phyloP scores from a whole-genome alignment of 2,329 filamentous ascomycete species.

The Monosporascus sp. region DNA sequence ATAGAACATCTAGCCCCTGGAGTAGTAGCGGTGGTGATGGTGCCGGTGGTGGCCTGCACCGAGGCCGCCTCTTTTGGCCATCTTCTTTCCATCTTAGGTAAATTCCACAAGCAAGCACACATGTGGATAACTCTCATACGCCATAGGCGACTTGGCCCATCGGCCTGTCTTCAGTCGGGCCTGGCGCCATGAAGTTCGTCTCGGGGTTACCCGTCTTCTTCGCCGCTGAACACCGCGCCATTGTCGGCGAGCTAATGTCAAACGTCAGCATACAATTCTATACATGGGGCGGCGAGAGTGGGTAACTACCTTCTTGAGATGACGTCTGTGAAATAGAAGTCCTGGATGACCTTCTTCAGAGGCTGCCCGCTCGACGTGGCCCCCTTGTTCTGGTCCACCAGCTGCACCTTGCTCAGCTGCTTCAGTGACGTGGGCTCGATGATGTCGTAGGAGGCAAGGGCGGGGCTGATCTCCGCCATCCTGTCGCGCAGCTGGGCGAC shows the following conservation, averaged over 20 bases:
- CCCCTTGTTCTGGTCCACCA: constrained; percentile 95
- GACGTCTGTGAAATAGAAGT: constrained; percentile 97
- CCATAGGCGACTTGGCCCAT: constrained; percentile 58
- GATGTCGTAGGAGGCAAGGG: constrained; percentile 83
- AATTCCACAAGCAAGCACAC: neutral
- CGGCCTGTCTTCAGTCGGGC: constrained; percentile 57
- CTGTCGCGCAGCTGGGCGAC: constrained; percentile 83
- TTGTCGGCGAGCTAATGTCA: constrained; percentile 78
- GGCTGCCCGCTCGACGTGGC: constrained; percentile 64
- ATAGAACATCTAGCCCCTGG: too few relatives aligned
- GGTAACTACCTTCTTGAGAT: constrained; percentile 83
- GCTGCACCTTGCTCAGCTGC: constrained; percentile 82
- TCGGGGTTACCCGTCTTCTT: constrained; percentile 77
- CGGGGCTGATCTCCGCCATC: constrained; percentile 91
- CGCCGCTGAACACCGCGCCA: constrained; percentile 93
- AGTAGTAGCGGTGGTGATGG: too few relatives aligned
- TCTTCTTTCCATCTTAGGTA: neutral
- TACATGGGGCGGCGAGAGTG: constrained; percentile 2
- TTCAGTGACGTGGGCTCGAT: constrained; percentile 74
- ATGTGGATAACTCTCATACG: constrained; percentile 30
- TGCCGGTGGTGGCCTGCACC: neutral
- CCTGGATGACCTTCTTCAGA: constrained; percentile 80
- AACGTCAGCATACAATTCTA: constrained; percentile 10
- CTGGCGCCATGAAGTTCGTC: constrained; percentile 74
- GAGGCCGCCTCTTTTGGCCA: neutral